A percentile compares a stretch with the other conserved stretches of the same genome.
Evolutionary conservation across 352 stramenopile genomes (phyloP).

Genomic region (Phytophthora cactorum): DNA sequence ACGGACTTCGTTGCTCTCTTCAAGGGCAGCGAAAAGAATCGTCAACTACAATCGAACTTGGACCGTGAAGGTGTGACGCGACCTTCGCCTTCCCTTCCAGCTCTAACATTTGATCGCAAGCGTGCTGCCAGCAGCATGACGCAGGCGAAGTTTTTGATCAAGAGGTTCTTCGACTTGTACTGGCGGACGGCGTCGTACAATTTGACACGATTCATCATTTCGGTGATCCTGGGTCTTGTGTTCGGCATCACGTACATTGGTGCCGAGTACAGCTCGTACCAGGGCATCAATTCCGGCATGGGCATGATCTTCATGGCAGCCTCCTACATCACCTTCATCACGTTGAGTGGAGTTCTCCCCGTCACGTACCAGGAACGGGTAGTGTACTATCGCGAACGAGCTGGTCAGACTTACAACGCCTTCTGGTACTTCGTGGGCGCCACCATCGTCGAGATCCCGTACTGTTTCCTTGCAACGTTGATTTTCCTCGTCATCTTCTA

Average conservation of each 20-base stretch:
- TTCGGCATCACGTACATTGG: conserved; percentile 64
- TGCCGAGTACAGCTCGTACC: conserved; percentile 40
- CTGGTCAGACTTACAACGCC: conserved; percentile 17
- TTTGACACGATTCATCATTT: conserved; percentile 45
- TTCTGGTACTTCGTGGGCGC: conserved; percentile 25
- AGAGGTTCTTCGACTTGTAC: conserved; percentile 26
- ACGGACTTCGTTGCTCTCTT: conserved; percentile 17
- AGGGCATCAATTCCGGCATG: conserved; percentile 42
- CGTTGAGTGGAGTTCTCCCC: conserved; percentile 15
- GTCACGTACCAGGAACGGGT: conserved; percentile 2
- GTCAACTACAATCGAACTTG: conserved; percentile 3
- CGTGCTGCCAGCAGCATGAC: conserved; percentile 8
- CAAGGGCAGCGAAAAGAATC: conserved; percentile 2
- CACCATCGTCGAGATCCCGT: conserved; percentile 23
- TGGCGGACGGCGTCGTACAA: conserved; percentile 25
- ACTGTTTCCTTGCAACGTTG: conserved; percentile 4
- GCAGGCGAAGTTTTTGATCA: conserved; percentile 22
- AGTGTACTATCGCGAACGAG: conserved; percentile 23
- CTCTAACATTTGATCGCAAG: conserved; percentile 6
- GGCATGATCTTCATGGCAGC: conserved; percentile 33
- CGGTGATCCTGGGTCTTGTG: conserved; percentile 57
- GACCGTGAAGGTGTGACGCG: conserved; percentile 9
- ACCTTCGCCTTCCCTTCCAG: conserved; percentile 9
- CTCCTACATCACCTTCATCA: neutral
- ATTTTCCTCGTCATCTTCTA: conserved; percentile 24